Evolutionary conservation across 2,329 filamentous ascomycete genomes (phyloP).

Genomic region (Corinectria fuckeliana): DNA sequence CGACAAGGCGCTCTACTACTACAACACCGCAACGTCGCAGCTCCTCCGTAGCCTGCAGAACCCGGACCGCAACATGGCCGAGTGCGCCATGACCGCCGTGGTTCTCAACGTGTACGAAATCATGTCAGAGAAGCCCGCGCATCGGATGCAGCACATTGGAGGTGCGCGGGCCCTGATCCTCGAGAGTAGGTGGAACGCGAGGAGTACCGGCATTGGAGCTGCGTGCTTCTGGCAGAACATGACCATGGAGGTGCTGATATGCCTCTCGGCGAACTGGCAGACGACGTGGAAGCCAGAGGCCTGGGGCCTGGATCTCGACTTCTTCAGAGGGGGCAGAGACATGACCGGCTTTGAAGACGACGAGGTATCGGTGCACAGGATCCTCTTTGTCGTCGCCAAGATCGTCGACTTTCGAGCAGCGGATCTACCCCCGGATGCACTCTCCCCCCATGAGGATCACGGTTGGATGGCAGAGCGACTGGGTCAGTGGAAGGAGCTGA

Average conservation of each 20-base stretch:
- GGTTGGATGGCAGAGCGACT: constrained; percentile 68
- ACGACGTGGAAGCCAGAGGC: constrained; percentile 88
- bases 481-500: constrained; percentile 81
- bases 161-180: constrained; percentile 86
- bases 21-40: constrained; percentile 82
- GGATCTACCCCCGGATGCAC: constrained; percentile 65
- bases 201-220: constrained; percentile 76
- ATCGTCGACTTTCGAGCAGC: constrained; percentile 83
- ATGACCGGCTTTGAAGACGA: constrained; percentile 65
- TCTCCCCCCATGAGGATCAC: constrained; percentile 68
- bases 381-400: constrained; percentile 87
- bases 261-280: constrained; percentile 85
- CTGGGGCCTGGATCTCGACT: constrained; percentile 85
- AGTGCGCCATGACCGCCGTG: constrained; percentile 87
- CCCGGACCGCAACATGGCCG: constrained; percentile 80
- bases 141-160: constrained; percentile 89
- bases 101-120: constrained; percentile 92
- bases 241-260: constrained; percentile 87
- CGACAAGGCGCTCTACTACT: constrained; percentile 81
- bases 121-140: constrained; percentile 80
- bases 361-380: constrained; percentile 86
- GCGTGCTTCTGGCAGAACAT: constrained; percentile 97
- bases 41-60: constrained; percentile 81
- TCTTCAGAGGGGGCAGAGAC: constrained; percentile 47
- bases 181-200: constrained; percentile 88